phyloP scores from a whole-genome alignment of 140 eudicot species.

The Anethum foeniculum region DNA sequence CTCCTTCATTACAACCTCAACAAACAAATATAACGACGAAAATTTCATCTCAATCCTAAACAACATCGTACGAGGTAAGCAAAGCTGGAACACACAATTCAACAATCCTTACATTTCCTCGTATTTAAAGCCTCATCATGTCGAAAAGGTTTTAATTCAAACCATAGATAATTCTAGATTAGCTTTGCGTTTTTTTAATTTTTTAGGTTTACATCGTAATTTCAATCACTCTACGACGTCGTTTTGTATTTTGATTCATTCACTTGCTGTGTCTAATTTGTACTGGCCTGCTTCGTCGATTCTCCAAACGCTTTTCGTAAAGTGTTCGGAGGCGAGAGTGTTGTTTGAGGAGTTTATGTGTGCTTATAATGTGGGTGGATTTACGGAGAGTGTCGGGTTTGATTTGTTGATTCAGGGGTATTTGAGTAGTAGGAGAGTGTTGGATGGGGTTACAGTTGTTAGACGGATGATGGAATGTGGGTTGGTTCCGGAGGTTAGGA shows the following conservation, averaged over 20 bases:
- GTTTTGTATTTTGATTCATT: conserved; percentile 71
- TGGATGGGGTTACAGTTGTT: conserved; percentile 47
- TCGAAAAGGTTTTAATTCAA: conserved; percentile 46
- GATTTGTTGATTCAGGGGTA: conserved; percentile 61
- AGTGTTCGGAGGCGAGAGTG: conserved; percentile 21
- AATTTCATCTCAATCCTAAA: conserved; percentile 32
- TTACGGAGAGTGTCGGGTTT: conserved; percentile 38
- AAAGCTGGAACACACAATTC: conserved; percentile 49
- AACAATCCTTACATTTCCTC: conserved; percentile 28
- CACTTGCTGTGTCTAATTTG: conserved; percentile 43
- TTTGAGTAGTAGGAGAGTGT: conserved; percentile 37
- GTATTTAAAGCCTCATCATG: conserved; percentile 47
- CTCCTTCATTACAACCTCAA: conserved; percentile 16
- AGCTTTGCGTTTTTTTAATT: conserved; percentile 87
- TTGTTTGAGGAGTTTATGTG: conserved; percentile 30
- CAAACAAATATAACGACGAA: conserved; percentile 34
- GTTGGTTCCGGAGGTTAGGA: conserved; percentile 67
- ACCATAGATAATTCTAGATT: conserved; percentile 54
- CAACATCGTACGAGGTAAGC: conserved; percentile 40
- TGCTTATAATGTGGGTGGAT: conserved; percentile 27
- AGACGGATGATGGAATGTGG: conserved; percentile 43
- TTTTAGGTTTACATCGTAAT: conserved; percentile 65
- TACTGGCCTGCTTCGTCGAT: conserved; percentile 87
- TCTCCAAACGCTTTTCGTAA: conserved; percentile 49
- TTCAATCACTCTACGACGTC: conserved; percentile 72